Evolutionary conservation across 2,329 filamentous ascomycete genomes (phyloP).

Genomic region (Trichoderma sp.): DNA sequence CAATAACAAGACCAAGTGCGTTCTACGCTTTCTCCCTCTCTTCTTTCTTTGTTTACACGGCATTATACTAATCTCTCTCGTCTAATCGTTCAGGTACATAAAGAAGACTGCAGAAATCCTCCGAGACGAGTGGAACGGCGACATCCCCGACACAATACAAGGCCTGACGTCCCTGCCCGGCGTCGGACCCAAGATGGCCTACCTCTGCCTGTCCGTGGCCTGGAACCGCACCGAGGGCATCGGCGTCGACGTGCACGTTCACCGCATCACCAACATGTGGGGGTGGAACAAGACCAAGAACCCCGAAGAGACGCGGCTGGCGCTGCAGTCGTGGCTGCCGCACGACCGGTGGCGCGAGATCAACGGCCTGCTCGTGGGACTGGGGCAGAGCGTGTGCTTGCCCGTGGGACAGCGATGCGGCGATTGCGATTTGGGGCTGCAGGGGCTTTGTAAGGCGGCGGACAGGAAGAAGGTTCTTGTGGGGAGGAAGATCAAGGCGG

Average conservation of each 20-base stretch:
- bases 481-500: conserved; percentile 50
- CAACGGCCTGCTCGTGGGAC: conserved; percentile 83
- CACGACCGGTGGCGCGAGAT: conserved; percentile 87
- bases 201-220: conserved; percentile 78
- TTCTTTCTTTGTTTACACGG: background rate
- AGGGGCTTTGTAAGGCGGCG: conserved; percentile 74
- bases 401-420: conserved; percentile 80
- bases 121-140: conserved; percentile 66
- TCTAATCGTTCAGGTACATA: conserved; percentile 52
- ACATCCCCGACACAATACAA: conserved; percentile 78
- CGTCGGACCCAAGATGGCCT: conserved; percentile 94
- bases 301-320: conserved; percentile 78
- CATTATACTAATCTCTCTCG: background rate
- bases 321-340: conserved; percentile 81
- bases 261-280: conserved; percentile 93
- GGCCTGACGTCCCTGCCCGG: conserved; percentile 78
- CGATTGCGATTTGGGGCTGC: conserved; percentile 77
- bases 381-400: conserved; percentile 84
- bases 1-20: conserved; percentile 82
- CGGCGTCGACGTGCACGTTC: conserved; percentile 92
- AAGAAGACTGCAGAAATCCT: conserved; percentile 74
- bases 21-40: background rate
- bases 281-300: conserved; percentile 81
- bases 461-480: conserved; percentile 64
- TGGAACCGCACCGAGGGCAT: conserved; percentile 70